Evolutionary conservation across 345 rosid genomes (phyloP), one percentile per base, ranked within the genome.

Genomic region (Linum lewisii): DNA sequence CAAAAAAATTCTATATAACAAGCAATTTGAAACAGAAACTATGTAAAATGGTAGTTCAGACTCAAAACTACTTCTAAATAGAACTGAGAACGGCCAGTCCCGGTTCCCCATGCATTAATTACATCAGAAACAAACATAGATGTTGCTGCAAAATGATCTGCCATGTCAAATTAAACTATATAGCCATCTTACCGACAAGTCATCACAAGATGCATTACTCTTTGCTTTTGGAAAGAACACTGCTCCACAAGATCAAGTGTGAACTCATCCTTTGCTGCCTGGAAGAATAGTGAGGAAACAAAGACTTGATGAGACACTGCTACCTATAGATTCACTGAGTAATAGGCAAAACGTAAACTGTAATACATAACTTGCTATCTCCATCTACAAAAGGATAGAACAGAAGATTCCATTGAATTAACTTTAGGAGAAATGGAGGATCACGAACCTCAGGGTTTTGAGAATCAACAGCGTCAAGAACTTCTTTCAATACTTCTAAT

Each of bases 231-330:
- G 83, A 89, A 93, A 18, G 97, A 83, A 77, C 97, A 93, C 59
- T 93, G 99, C 76, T 93, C 99, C 54, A 93, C 97, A 56, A 93
- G 99, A 80, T 93, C 99, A 71, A 93, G 95, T 49, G 99, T 87
- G 71, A 93, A 93, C 75, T 93, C 95, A 70, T 86, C 91, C 72
- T 75, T 85, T 55, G 83, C 95, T 60, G 79, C 91, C 99, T 89
- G 66, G 63, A 66, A 79, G 58, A 64, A 65, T 21, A 52, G 20
- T n/a, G 45, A 5, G 5, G 54, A 29, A 57, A 54, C 49, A 66
- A 47, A 20, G 53, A 7, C 3, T 29, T 8, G 1, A 29, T 29
- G 29, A 47, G 38, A 34, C 47, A 29, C 29, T 34, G 25, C 29
- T 23, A 47, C 32, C 32, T 59, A 54, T 51, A 26, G 68, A 55